Percentiles rank a stretch among this genome's conserved stretches.
phyloP scores from a whole-genome alignment of 768 basidiomycete genomes.

The Termitomyces sp. region DNA sequence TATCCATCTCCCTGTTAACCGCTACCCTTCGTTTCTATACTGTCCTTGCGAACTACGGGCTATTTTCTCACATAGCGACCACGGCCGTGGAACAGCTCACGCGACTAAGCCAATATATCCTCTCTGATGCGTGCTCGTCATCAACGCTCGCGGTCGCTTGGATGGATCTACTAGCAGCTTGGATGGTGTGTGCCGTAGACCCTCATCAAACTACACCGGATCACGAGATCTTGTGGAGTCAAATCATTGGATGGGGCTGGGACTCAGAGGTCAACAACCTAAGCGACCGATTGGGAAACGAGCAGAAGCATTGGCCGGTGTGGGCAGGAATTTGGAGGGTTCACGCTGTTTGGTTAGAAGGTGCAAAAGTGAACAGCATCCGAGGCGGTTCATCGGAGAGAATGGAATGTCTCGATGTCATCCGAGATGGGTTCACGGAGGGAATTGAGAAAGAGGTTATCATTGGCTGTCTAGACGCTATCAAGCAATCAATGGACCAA shows the following conservation, averaged over 20 bases:
- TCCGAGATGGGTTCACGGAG: conserved; percentile 37
- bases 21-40: conserved; percentile 61
- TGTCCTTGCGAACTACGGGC: conserved; percentile 69
- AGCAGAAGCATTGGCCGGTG: conserved; percentile 26
- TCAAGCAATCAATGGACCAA: conserved; percentile 24
- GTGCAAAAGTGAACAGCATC: conserved; percentile 65
- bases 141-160: conserved; percentile 42
- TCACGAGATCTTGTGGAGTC: conserved; percentile 90
- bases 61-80: conserved; percentile 66
- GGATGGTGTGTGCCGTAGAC: conserved; percentile 83
- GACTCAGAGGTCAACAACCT: conserved; percentile 46
- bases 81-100: conserved; percentile 56
- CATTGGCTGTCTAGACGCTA: conserved; percentile 24
- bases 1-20: conserved; percentile 44
- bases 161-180: conserved; percentile 56
- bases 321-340: conserved; percentile 53
- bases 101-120: conserved; percentile 42
- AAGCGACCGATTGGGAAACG: conserved; percentile 26
- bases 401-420: conserved; percentile 26
- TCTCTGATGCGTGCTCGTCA: conserved; percentile 32
- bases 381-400: conserved; percentile 65
- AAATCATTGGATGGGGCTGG: conserved; percentile 79
- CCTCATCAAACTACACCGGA: conserved; percentile 83
- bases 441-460: conserved; percentile 34
- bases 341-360: conserved; percentile 70